These are phyloP conservation scores for Corynespora cassiicola DNA, from an alignment of 2,329 filamentous ascomycete genomes.

Conservation along the genomic window DNA sequence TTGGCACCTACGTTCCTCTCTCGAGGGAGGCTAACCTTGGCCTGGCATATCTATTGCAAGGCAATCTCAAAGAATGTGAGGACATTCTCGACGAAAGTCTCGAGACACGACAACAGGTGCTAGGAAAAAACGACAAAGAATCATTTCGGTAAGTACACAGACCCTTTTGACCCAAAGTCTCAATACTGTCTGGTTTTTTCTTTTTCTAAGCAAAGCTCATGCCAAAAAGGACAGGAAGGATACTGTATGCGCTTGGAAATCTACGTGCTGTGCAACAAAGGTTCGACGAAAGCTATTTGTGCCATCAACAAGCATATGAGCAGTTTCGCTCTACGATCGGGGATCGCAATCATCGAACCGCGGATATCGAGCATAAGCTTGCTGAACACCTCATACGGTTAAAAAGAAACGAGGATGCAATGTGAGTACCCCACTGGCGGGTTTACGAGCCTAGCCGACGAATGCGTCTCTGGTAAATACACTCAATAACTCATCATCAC, in stretches of 20 bases:
- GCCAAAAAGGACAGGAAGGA: no score
- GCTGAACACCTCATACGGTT: slow-evolving; percentile 4
- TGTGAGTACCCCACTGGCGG: no score
- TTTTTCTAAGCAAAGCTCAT: no score
- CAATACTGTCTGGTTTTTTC: no score
- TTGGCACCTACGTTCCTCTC: slow-evolving; percentile 8
- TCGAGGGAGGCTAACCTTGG: slow-evolving; percentile 8
- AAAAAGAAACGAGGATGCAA: no score
- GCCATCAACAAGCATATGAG: background rate
- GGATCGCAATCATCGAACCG: slow-evolving; percentile 1
- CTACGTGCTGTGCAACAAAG: no score
- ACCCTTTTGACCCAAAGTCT: no score
- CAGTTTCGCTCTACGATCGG: slow-evolving; percentile 2
- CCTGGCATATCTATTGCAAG: slow-evolving; percentile 5
- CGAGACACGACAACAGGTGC: slow-evolving; percentile 2
- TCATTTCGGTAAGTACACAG: no score
- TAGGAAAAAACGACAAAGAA: no score
- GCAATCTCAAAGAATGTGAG: slow-evolving; percentile 7
- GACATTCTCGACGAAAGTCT: slow-evolving; percentile 6
- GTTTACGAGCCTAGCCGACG: no score
- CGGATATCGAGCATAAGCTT: slow-evolving; percentile 1
- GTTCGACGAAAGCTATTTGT: background rate
- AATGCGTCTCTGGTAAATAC: no score
- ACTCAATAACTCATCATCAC: no score
- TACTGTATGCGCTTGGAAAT: slow-evolving; percentile 5